Conservation (phyloP, 352 stramenopile species). For the Phytophthora podocarpi region DNA sequence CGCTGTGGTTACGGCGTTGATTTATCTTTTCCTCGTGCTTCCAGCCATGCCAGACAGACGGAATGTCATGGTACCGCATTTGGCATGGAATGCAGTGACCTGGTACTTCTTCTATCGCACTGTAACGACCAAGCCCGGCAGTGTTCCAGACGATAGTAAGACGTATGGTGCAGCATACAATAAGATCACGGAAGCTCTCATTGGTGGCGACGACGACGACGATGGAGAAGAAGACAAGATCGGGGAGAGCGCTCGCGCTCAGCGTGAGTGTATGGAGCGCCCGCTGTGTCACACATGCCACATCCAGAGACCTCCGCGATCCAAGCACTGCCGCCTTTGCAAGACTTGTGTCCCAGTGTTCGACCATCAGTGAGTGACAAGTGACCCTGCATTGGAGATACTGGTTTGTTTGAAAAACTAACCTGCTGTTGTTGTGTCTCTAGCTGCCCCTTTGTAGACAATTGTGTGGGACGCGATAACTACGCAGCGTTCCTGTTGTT, state of each 20-base stretch:
- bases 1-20: constrained; percentile 36
- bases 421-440: constrained; percentile 6
- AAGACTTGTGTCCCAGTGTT: constrained; percentile 95
- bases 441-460: constrained; percentile 98
- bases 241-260: constrained; percentile 20
- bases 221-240: constrained; percentile 22
- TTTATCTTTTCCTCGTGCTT: constrained; percentile 64
- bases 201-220: constrained; percentile 25
- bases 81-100: constrained; percentile 61
- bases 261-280: constrained; percentile 50
- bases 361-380: constrained; percentile 94
- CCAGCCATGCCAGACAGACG: constrained; percentile 58
- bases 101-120: constrained; percentile 75
- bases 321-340: constrained; percentile 92
- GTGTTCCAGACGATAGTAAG: constrained; percentile 41
- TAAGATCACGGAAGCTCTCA: constrained; percentile 55
- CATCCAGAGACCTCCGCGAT: constrained; percentile 72
- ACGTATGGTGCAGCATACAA: constrained; percentile 56
- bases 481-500: constrained; percentile 92
- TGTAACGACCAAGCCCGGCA: constrained; percentile 59
- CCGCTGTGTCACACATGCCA: constrained; percentile 87
- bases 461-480: constrained; percentile 98
- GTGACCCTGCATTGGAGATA: not conserved
- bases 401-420: constrained; percentile 8
- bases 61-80: constrained; percentile 64